A percentile compares a stretch with the other conserved stretches of the same genome.
Evolutionary conservation across 768 basidiomycete genomes (phyloP).

Genomic region (Psilocybe cyanescens): DNA sequence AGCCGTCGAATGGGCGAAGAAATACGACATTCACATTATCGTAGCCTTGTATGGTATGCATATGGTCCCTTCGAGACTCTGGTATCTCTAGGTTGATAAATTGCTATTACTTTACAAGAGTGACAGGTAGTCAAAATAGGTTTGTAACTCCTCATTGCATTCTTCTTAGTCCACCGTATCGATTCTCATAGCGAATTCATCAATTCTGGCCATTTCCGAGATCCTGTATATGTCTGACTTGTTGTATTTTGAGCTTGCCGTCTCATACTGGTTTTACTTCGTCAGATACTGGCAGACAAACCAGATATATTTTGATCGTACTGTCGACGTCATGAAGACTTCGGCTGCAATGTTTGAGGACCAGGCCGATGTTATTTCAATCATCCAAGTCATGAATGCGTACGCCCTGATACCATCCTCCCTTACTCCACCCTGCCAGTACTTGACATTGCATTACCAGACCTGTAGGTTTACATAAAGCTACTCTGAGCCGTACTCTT

Average conservation of each 20-base stretch:
- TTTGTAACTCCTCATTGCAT: constrained; percentile 29
- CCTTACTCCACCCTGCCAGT: not conserved
- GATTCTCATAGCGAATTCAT: constrained; percentile 55
- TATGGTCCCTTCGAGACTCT: not conserved
- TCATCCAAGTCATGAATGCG: constrained; percentile 81
- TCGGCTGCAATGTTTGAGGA: constrained; percentile 61
- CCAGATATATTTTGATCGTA: constrained; percentile 67
- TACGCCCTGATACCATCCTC: constrained; percentile 29
- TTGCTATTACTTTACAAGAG: constrained; percentile 36
- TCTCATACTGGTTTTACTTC: not conserved
- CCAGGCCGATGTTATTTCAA: constrained; percentile 55
- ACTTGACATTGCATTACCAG: constrained; percentile 32
- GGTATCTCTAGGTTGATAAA: not conserved
- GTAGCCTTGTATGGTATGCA: constrained; percentile 67
- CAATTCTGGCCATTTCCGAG: constrained; percentile 72
- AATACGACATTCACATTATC: constrained; percentile 76
- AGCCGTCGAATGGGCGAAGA: constrained; percentile 70
- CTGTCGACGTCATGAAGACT: constrained; percentile 62
- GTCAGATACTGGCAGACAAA: constrained; percentile 65
- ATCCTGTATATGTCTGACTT: constrained; percentile 49
- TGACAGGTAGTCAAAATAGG: constrained; percentile 85
- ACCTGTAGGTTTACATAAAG: constrained; percentile 67
- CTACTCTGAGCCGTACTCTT: constrained; percentile 31
- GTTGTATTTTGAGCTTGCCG: not conserved
- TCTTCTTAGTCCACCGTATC: not conserved